Base-by-base conservation (phyloP, 2,329 filamentous ascomycete genomes). In the Neopestalotiopsis clavispora region DNA sequence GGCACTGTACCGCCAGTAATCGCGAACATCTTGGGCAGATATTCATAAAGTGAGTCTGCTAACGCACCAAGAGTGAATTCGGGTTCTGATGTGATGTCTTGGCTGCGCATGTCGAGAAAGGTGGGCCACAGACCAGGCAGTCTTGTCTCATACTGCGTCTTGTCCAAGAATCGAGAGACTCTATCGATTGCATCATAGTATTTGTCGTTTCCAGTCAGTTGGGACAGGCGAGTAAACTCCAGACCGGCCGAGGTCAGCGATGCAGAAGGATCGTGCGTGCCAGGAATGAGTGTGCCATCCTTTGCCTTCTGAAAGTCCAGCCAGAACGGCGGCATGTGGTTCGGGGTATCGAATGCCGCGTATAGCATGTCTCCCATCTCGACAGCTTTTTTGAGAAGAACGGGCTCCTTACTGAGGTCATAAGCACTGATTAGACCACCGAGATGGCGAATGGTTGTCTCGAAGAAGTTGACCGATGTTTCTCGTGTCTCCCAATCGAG, bases 111-210 rank as follows among this genome's bases (percentile, higher is more conserved):
- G 78, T 94, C 87, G 63, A 95, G 80, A 63, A 83, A 82, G 28
- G 87, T 84, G 1, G 92, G 92, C 91, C 91, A 96, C 83, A 96
- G 86, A 2, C 94, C 93, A 0, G 93, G 93, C 5, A 95, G 78
- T n/a, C 82, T 84, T 0, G 93, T 94, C 4, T 84, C 79, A 74
- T 90, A 89, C 79, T 96, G 93, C 67, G 88, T 87, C 52, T 84
- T 82, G 66, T 91, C 86, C 20, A 97, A 84, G 28, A 90, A 87
- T 68, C 91, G 86, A 10, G 91, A 93, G 63, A 97, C 88, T 12
- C 92, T 87, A 68, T 91, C 90, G 68, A 94, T 87, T 1, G 92
- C 93, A 76, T 95, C 93, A 75, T 91, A 94, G 79, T 92, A 94
- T 74, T 90, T 92, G 67, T 85, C 78, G 69, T 93, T 83, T 66